phyloP scores from a whole-genome alignment of 768 basidiomycete species.

The Auricularia sp. region DNA sequence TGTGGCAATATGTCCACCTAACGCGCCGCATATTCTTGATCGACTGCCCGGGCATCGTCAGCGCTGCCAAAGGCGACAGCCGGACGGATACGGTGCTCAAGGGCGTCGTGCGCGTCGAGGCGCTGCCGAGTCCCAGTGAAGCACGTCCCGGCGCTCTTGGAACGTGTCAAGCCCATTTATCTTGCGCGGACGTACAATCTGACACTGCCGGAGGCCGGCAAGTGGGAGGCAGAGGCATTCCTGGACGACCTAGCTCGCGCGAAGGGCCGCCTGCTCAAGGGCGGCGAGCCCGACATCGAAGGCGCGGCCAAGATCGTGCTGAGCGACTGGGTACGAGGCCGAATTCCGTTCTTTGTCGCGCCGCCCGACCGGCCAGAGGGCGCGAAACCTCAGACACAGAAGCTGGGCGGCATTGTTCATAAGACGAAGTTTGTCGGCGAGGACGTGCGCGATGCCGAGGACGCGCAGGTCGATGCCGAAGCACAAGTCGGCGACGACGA shows the following conservation, averaged over 20 bases:
- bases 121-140: conserved; percentile 83
- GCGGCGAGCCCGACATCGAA: conserved; percentile 89
- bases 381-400: conserved; percentile 60
- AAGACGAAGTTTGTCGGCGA: conserved; percentile 82
- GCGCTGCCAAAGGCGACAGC: conserved; percentile 73
- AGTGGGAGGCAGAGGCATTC: conserved; percentile 70
- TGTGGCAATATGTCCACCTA: conserved; percentile 99
- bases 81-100: conserved; percentile 90
- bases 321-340: conserved; percentile 94
- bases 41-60: conserved; percentile 97
- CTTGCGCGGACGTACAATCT: conserved; percentile 77
- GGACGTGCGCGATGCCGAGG: conserved; percentile 65
- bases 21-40: conserved; percentile 96
- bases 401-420: conserved; percentile 77
- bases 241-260: conserved; percentile 78
- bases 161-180: conserved; percentile 87
- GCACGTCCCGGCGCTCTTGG: conserved; percentile 83
- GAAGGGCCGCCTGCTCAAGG: conserved; percentile 85
- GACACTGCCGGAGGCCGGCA: conserved; percentile 44
- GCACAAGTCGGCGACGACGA: conserved; percentile 28
- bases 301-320: conserved; percentile 90
- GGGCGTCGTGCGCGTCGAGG: conserved; percentile 93
- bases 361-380: conserved; percentile 79
- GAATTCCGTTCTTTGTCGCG: conserved; percentile 91
- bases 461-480: conserved; percentile 43